These are phyloP conservation scores for Letharia lupina DNA, from an alignment of 495 filamentous ascomycete species.

Conservation along the genomic window DNA sequence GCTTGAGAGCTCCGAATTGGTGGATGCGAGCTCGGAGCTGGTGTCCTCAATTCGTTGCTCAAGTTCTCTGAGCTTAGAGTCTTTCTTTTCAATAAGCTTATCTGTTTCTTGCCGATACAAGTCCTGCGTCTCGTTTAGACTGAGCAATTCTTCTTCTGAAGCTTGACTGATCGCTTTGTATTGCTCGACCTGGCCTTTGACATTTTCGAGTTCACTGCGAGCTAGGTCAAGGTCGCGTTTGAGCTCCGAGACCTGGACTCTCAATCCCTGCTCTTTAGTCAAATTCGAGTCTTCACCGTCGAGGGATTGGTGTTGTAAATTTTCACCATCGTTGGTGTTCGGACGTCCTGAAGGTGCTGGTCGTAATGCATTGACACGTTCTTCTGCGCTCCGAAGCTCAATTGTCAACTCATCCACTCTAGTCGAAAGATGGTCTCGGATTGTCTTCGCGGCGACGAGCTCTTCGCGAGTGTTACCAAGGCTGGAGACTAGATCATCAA, in stretches of 20 bases:
- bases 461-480: constrained; percentile 74
- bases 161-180: constrained; percentile 83
- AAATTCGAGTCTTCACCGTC: constrained; percentile 44
- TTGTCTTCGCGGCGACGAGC: constrained; percentile 71
- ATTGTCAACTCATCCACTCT: constrained; percentile 81
- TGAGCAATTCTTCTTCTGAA: constrained; percentile 80
- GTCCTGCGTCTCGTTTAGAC: constrained; percentile 71
- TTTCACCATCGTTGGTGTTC: constrained; percentile 34
- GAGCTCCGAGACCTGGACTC: constrained; percentile 72
- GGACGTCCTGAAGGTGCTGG: constrained; percentile 55
- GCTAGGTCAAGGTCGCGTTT: constrained; percentile 72
- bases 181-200: constrained; percentile 70
- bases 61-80: constrained; percentile 65
- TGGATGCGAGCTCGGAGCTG: constrained; percentile 65
- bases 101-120: constrained; percentile 81
- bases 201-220: constrained; percentile 65
- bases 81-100: constrained; percentile 58
- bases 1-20: constrained; percentile 68
- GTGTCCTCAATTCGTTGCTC: constrained; percentile 76
- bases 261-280: constrained; percentile 74
- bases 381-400: constrained; percentile 79
- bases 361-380: constrained; percentile 70
- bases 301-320: constrained; percentile 30
- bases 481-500: constrained; percentile 79
- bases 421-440: constrained; percentile 75